phyloP scores from a whole-genome alignment of 1,139 yeast species.

The Pichia sp. region DNA sequence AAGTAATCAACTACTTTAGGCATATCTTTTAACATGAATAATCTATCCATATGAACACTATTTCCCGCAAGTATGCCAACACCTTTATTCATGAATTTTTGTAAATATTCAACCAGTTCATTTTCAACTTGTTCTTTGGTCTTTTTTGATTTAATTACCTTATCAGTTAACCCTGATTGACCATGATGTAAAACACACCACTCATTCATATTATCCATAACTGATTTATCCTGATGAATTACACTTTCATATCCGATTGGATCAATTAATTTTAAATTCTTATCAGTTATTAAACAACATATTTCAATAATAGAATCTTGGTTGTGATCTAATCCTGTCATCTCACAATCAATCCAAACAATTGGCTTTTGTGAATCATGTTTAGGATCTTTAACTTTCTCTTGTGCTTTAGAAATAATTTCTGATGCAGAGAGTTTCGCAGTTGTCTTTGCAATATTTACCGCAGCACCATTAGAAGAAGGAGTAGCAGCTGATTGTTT shows the following conservation, averaged over 20 bases:
- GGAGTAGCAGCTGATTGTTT: background rate
- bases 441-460: background rate
- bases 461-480: background rate
- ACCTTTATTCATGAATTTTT: slow-evolving; percentile 40
- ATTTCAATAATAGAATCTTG: slow-evolving; percentile 82
- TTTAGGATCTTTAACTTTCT: slow-evolving; percentile 7
- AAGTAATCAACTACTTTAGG: slow-evolving; percentile 67
- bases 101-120: slow-evolving; percentile 58
- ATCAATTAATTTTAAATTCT: slow-evolving; percentile 62
- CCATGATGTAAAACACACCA: slow-evolving; percentile 88
- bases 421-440: slow-evolving; percentile 7
- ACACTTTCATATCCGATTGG: slow-evolving; percentile 73
- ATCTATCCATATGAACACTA: slow-evolving; percentile 84
- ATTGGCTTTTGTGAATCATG: slow-evolving; percentile 32
- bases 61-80: slow-evolving; percentile 86
- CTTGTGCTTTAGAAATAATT: slow-evolving; percentile 7
- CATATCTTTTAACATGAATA: slow-evolving; percentile 78
- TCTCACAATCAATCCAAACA: slow-evolving; percentile 88
- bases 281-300: slow-evolving; percentile 86
- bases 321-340: slow-evolving; percentile 85
- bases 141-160: slow-evolving; percentile 52
- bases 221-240: slow-evolving; percentile 59
- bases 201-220: slow-evolving; percentile 66
- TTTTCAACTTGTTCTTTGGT: slow-evolving; percentile 54
- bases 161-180: slow-evolving; percentile 59